Percentiles rank a stretch among this genome's conserved stretches.
These are phyloP conservation scores for Fusarium sp. DNA, from an alignment of 2,329 filamentous ascomycete genomes.

Conservation along the genomic window DNA sequence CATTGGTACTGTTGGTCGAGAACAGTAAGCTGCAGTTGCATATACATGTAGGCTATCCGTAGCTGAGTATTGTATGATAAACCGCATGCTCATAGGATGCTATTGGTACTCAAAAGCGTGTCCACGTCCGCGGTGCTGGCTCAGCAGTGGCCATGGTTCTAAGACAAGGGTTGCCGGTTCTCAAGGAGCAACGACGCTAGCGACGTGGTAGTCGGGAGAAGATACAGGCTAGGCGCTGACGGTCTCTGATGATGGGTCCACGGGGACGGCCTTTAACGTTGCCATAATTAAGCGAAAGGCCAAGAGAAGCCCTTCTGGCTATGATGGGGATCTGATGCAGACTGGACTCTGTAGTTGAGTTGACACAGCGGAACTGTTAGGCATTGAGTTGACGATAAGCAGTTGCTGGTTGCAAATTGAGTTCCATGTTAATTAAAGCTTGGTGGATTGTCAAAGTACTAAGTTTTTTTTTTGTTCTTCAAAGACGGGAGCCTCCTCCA, in stretches of 20 bases:
- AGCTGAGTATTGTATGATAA: conserved; percentile 36
- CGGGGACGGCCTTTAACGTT: conserved; percentile 12
- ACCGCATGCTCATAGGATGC: conserved; percentile 3
- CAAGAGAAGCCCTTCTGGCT: conserved; percentile 11
- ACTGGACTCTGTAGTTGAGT: neutral
- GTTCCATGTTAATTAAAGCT: neutral
- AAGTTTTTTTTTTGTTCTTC: neutral
- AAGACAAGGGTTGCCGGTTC: conserved; percentile 34
- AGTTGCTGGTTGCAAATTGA: neutral
- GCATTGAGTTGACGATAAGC: neutral
- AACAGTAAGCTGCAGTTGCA: conserved; percentile 2
- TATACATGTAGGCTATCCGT: conserved; percentile 18
- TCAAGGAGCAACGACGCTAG: conserved; percentile 35
- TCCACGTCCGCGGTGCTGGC: conserved; percentile 21
- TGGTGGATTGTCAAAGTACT: neutral
- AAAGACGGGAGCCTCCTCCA: neutral
- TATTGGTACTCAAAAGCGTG: conserved; percentile 13
- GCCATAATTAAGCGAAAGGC: neutral
- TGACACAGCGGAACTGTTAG: neutral
- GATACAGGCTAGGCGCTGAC: conserved; percentile 37
- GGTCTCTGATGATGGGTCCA: conserved; percentile 32
- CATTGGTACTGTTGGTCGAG: neutral
- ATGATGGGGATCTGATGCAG: neutral
- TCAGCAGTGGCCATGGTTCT: conserved; percentile 21
- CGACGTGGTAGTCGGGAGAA: conserved; percentile 37